Evolutionary conservation across 352 stramenopile genomes (phyloP).

Genomic region (Pythium dissotocum): DNA sequence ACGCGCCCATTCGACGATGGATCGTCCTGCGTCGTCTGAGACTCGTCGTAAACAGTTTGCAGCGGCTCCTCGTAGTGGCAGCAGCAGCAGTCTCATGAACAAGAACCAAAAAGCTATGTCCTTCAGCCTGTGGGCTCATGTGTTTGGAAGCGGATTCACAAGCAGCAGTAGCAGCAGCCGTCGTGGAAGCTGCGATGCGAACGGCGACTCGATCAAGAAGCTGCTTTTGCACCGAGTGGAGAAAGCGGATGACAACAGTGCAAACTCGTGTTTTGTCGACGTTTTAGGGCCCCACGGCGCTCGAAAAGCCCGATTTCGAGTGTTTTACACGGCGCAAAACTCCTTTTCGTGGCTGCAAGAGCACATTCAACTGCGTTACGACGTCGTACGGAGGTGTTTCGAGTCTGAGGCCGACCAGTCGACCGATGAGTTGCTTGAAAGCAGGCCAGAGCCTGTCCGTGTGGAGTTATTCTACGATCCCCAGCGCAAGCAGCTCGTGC

Average conservation of each 20-base stretch:
- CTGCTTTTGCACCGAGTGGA: constrained; percentile 9
- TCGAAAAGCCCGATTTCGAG: constrained; percentile 28
- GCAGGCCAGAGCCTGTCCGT: not conserved
- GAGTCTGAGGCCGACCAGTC: constrained; percentile 10
- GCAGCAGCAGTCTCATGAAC: constrained; percentile 31
- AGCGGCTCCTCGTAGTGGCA: not conserved
- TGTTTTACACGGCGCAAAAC: constrained; percentile 33
- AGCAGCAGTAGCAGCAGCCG: not conserved
- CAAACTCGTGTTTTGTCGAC: constrained; percentile 25
- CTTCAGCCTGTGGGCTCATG: constrained; percentile 24
- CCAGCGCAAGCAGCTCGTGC: constrained; percentile 21
- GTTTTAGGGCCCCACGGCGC: constrained; percentile 16
- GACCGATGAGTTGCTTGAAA: not conserved
- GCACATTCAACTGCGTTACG: constrained; percentile 24
- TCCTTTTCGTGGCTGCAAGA: constrained; percentile 41
- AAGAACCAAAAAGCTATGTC: not conserved
- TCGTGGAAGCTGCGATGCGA: not conserved
- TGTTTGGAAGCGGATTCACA: constrained; percentile 6
- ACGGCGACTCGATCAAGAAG: constrained; percentile 1
- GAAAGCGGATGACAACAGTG: not conserved
- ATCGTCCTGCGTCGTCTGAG: not conserved
- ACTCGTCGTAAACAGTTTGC: not conserved
- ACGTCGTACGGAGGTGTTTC: constrained; percentile 1
- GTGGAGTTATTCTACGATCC: constrained; percentile 37
- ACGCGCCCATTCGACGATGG: constrained; percentile 16